phyloP scores from a whole-genome alignment of 2,329 filamentous ascomycete species.

The Ceratocystiopsis sp. region DNA sequence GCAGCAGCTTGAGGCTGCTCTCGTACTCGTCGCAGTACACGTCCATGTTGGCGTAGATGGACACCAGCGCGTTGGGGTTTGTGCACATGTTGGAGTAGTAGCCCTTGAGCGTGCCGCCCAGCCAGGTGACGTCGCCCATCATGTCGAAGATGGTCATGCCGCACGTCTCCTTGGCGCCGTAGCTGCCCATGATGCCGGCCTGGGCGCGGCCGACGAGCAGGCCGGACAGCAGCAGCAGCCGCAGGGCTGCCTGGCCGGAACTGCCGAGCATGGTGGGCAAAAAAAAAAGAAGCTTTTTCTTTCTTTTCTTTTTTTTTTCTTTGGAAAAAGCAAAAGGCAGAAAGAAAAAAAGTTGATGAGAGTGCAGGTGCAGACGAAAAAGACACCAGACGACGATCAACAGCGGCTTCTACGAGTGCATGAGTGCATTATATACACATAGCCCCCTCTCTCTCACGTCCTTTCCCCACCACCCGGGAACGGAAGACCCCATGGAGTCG shows the following conservation, averaged over 20 bases:
- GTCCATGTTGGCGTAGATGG: conserved; percentile 4
- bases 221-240: background rate
- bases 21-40: conserved; percentile 4
- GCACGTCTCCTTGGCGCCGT: conserved; percentile 1
- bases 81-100: conserved; percentile 4
- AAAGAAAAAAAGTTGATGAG: background rate
- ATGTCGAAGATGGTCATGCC: background rate
- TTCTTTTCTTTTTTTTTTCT: too few relatives aligned
- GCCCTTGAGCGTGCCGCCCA: background rate
- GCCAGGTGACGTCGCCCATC: conserved; percentile 1
- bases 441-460: too few relatives aligned
- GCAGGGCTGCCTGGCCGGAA: background rate
- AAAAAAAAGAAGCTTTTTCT: too few relatives aligned
- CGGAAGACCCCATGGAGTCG: too few relatives aligned
- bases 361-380: too few relatives aligned
- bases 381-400: too few relatives aligned
- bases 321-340: too few relatives aligned
- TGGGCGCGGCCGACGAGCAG: background rate
- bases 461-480: too few relatives aligned
- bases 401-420: too few relatives aligned
- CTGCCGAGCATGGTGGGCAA: background rate
- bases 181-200: background rate
- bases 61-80: conserved; percentile 3
- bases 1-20: background rate
- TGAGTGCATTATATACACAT: too few relatives aligned